Evolutionary conservation across 768 basidiomycete genomes (phyloP).

Genomic region (Lactarius hatsudake): DNA sequence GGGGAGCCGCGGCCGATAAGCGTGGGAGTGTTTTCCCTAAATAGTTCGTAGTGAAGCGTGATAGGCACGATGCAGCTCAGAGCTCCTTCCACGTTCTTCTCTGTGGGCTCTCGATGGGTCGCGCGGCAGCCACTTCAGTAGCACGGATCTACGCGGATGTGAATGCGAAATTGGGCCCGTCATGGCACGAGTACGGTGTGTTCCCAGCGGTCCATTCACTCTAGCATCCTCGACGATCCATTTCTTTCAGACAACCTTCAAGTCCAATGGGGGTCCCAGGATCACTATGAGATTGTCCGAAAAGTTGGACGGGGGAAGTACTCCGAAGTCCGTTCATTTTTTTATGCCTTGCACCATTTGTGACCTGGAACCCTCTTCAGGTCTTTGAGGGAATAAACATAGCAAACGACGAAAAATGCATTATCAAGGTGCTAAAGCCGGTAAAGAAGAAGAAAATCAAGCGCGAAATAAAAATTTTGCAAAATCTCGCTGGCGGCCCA

Average conservation of each 20-base stretch:
- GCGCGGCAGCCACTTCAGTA: slow-evolving; percentile 72
- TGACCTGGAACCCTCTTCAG: slow-evolving; percentile 37
- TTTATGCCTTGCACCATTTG: slow-evolving; percentile 13
- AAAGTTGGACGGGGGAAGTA: slow-evolving; percentile 97
- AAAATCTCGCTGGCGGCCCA: slow-evolving; percentile 93
- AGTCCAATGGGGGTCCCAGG: slow-evolving; percentile 97
- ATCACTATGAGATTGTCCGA: slow-evolving; percentile 96
- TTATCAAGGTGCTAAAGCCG: slow-evolving; percentile 97
- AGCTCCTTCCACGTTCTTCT: slow-evolving; percentile 17
- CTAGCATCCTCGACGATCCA: slow-evolving; percentile 8
- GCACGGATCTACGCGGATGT: slow-evolving; percentile 87
- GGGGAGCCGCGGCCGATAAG: background rate
- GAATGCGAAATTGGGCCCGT: slow-evolving; percentile 80
- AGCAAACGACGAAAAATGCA: slow-evolving; percentile 89
- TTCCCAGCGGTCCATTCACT: slow-evolving; percentile 16
- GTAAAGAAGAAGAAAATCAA: slow-evolving; percentile 99
- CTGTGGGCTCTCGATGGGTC: slow-evolving; percentile 50
- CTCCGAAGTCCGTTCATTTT: slow-evolving; percentile 63
- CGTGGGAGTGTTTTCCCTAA: slow-evolving; percentile 17
- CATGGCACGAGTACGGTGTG: slow-evolving; percentile 96
- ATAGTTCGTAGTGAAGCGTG: background rate
- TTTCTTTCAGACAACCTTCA: slow-evolving; percentile 77
- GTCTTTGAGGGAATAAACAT: slow-evolving; percentile 94
- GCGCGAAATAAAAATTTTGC: slow-evolving; percentile 96
- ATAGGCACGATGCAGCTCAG: slow-evolving; percentile 10